Evolutionary conservation across 148 eudicot genomes (phyloP), one percentile per base, ranked within the genome.

Genomic region (Tetragonia tetragonoides): DNA sequence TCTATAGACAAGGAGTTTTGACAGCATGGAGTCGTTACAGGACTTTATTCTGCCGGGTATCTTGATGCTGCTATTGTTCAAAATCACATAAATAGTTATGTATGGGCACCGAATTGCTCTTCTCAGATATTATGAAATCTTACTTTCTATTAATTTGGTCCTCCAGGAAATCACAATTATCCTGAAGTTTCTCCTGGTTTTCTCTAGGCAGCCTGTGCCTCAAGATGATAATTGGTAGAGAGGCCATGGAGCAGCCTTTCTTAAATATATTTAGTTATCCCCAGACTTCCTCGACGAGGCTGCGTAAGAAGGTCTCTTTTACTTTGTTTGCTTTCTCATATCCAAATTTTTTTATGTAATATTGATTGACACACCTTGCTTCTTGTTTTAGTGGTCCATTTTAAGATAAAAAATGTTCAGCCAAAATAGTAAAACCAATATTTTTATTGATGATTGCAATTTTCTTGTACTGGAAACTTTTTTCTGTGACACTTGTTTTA

Each of bases 141-240:
- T 60, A 9, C 38, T 54, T 0, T 42, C 23, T 20, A 23, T 37
- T 66, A 38, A 38, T 21, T 53, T 17, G 18, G 37, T 16, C 57
- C 15, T 37, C 21, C 21, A 57, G 11, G 46, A 21, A 72, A 42
- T 21, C 3, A 51, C 66, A 74, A 51, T 66, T 49, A 75, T 79
- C 66, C 16, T 76, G 17, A 42, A 49, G 47, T 66, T 61, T 76
- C 78, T 17, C 71, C 34, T 21, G 20, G 28, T 24, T 66, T 73
- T 82, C 47, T 66, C 38, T 81, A 92, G 97, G 86, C 87, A 85
- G 42, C 94, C 97, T 63, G 81, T 85, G 56, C 93, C 90, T 78
- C 79, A 87, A 76, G 97, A 94, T 75, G 97, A 92, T 83, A 92
- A 92, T 78, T 92, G 93, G 93, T 92, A 92, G 92, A 83, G 94